Evolutionary conservation across 331 rosid species (phyloP).

Genomic region (Rosa hybrid): DNA sequence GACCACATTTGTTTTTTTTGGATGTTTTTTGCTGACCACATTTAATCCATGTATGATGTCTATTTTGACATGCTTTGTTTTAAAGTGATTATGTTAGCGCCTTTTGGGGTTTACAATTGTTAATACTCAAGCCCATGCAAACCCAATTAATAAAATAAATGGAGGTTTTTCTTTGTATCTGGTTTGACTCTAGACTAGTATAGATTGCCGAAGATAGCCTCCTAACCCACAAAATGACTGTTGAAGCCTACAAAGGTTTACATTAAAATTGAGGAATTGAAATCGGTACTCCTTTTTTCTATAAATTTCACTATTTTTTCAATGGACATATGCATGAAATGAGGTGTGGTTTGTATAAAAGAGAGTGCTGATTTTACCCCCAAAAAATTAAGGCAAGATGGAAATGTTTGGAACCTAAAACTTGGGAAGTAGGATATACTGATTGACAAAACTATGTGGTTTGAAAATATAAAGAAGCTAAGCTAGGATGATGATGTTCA

Average conservation of each 20-base stretch:
- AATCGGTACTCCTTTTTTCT: no score
- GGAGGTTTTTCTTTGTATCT: background rate
- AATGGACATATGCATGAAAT: no score
- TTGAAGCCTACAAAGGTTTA: no score
- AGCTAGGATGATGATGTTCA: constrained; percentile 36
- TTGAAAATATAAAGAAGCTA: constrained; percentile 28
- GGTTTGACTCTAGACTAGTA: no score
- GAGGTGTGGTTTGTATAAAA: background rate
- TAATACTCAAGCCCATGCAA: background rate
- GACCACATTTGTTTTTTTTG: no score
- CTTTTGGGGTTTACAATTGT: background rate
- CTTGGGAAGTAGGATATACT: background rate
- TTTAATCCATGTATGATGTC: background rate
- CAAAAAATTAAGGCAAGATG: constrained; percentile 3
- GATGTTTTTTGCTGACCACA: background rate
- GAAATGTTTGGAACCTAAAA: constrained; percentile 26
- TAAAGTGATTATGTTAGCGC: background rate
- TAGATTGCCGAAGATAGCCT: constrained; percentile 4
- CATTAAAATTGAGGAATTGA: no score
- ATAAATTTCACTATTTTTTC: no score
- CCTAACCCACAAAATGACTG: background rate
- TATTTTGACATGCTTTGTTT: constrained; percentile 11
- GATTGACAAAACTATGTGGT: constrained; percentile 29
- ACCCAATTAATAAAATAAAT: background rate
- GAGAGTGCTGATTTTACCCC: background rate